Evolutionary conservation across 2,329 filamentous ascomycete genomes (phyloP).

Genomic region (Volutella citrinella): DNA sequence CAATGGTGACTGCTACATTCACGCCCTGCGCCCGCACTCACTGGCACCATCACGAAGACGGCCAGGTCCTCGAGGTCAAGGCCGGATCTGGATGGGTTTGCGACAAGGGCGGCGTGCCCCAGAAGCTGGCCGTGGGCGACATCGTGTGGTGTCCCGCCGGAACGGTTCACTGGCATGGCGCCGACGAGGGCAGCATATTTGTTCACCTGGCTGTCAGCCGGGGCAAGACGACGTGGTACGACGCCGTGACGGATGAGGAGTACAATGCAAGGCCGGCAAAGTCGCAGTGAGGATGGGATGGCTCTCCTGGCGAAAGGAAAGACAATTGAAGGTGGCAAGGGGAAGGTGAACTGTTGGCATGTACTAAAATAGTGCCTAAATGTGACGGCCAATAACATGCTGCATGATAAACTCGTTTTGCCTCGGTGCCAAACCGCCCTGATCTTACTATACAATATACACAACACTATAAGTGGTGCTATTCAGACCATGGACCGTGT

Average conservation of each 20-base stretch:
- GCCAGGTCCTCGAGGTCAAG: slow-evolving; percentile 3
- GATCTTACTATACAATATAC: too few species aligned
- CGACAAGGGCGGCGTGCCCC: slow-evolving; percentile 4
- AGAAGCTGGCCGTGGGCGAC: slow-evolving; percentile 2
- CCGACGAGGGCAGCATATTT: slow-evolving; percentile 4
- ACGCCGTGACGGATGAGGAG: slow-evolving; percentile 5
- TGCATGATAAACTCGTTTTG: too few species aligned
- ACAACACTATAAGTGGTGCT: too few species aligned
- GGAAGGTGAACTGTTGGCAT: too few species aligned
- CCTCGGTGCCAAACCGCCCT: too few species aligned
- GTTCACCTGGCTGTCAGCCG: slow-evolving; percentile 2
- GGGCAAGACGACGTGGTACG: slow-evolving; percentile 7
- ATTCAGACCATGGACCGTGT: too few species aligned
- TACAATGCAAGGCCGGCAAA: too few species aligned
- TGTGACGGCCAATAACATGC: too few species aligned
- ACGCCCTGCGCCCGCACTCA: slow-evolving; percentile 6
- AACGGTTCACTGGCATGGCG: slow-evolving; percentile 7
- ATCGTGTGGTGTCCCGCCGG: slow-evolving; percentile 2
- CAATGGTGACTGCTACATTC: slow-evolving; percentile 5
- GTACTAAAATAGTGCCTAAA: too few species aligned
- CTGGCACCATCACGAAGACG: slow-evolving; percentile 7
- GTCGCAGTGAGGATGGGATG: too few species aligned
- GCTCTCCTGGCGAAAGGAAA: too few species aligned
- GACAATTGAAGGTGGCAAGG: too few species aligned
- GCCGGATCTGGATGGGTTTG: slow-evolving; percentile 6